These are phyloP conservation scores for Candida piceae DNA, from an alignment of 805 yeast genomes.

Conservation along the genomic window DNA sequence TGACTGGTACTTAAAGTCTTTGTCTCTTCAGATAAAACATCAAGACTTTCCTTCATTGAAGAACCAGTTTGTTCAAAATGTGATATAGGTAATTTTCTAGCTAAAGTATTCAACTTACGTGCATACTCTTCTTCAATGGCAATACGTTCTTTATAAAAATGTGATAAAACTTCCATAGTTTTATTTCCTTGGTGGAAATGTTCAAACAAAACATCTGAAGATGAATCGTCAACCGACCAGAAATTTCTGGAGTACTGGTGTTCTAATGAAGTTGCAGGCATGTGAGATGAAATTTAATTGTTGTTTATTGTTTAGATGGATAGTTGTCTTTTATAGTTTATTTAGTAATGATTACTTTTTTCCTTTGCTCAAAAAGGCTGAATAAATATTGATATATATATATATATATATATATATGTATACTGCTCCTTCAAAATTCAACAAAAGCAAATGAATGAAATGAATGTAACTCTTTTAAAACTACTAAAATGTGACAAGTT, in stretches of 20 bases:
- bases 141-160: constrained; percentile 49
- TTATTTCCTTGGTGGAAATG: constrained; percentile 55
- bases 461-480: no score
- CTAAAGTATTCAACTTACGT: constrained; percentile 45
- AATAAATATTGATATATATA: no score
- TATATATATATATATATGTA: no score
- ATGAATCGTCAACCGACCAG: constrained; percentile 58
- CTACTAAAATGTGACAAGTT: no score
- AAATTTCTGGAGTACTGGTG: constrained; percentile 22
- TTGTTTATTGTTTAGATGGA: constrained; percentile 1
- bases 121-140: constrained; percentile 72
- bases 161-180: constrained; percentile 47
- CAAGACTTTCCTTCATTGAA: constrained; percentile 49
- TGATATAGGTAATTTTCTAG: constrained; percentile 31
- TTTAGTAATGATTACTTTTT: no score
- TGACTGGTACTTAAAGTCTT: constrained; percentile 55
- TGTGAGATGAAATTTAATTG: background rate
- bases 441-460: no score
- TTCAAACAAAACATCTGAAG: constrained; percentile 48
- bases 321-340: no score
- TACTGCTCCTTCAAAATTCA: no score
- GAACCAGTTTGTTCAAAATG: constrained; percentile 49
- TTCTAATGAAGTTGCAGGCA: background rate
- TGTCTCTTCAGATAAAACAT: constrained; percentile 53
- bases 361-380: no score